phyloP scores from a whole-genome alignment of 2,329 filamentous ascomycete species.

The Epichloe hybrida region DNA sequence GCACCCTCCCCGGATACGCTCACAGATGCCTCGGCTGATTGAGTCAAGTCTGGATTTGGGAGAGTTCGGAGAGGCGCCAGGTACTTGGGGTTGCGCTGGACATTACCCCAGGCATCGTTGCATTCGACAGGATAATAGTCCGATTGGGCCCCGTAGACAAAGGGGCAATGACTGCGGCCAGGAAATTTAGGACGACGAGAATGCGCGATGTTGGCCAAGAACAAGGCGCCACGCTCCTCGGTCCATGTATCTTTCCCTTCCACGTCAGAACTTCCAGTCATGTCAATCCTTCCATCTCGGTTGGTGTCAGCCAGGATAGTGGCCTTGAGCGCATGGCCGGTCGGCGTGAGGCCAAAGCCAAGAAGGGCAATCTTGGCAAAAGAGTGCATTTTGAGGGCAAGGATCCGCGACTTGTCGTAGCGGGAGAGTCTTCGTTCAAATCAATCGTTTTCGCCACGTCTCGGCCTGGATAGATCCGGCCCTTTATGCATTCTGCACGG shows the following conservation, averaged over 20 bases:
- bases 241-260: slow-evolving; percentile 14
- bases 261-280: slow-evolving; percentile 10
- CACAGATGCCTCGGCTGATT: slow-evolving; percentile 9
- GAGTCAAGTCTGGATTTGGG: slow-evolving; percentile 10
- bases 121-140: slow-evolving; percentile 13
- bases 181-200: too few relatives aligned
- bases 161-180: too few relatives aligned
- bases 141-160: too few relatives aligned
- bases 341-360: background rate
- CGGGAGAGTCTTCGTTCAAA: too few relatives aligned
- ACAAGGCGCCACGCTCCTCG: slow-evolving; percentile 16
- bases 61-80: slow-evolving; percentile 21
- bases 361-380: background rate
- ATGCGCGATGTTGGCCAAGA: slow-evolving; percentile 24
- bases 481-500: background rate
- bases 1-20: slow-evolving; percentile 4
- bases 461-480: too few relatives aligned
- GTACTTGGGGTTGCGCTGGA: slow-evolving; percentile 16
- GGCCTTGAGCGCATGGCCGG: slow-evolving; percentile 1
- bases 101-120: slow-evolving; percentile 23
- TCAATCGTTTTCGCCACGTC: too few relatives aligned
- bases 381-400: background rate
- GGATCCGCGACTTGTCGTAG: background rate
- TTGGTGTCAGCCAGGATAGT: slow-evolving; percentile 21
- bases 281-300: slow-evolving; percentile 20